phyloP scores from a whole-genome alignment of 768 basidiomycete genomes.

The Boletus vinaceobasis region DNA sequence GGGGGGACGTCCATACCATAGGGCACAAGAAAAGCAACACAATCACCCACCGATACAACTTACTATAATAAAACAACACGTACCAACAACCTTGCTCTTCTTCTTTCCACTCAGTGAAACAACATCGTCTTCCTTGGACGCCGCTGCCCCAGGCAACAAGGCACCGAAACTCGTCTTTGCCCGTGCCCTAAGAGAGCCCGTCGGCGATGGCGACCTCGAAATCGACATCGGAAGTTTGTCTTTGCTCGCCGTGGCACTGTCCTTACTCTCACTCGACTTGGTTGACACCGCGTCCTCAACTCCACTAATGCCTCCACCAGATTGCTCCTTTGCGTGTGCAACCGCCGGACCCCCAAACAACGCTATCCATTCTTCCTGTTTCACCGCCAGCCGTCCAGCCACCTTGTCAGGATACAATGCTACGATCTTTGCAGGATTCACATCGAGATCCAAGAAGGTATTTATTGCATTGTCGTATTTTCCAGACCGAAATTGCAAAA shows the following conservation, averaged over 20 bases:
- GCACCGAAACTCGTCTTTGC: constrained; percentile 56
- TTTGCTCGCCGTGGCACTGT: constrained; percentile 17
- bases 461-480: constrained; percentile 81
- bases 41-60: not conserved
- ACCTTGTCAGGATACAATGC: constrained; percentile 82
- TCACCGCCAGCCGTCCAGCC: constrained; percentile 71
- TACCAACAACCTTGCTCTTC: constrained; percentile 28
- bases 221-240: constrained; percentile 18
- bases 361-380: constrained; percentile 70
- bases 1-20: not conserved
- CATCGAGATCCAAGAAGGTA: constrained; percentile 80
- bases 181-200: constrained; percentile 46
- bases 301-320: not conserved
- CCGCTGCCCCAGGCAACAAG: constrained; percentile 32
- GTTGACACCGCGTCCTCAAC: constrained; percentile 28
- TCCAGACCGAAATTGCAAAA: constrained; percentile 66
- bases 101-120: constrained; percentile 46
- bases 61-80: constrained; percentile 28
- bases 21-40: not conserved
- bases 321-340: constrained; percentile 13
- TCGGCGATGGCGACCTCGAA: constrained; percentile 33
- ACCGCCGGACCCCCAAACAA: constrained; percentile 76
- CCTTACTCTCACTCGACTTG: constrained; percentile 23
- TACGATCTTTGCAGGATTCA: constrained; percentile 92
- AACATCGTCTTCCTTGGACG: constrained; percentile 60